Conservation (phyloP, 2,329 filamentous ascomycete species). For the Tetracladium maxilliforme region DNA sequence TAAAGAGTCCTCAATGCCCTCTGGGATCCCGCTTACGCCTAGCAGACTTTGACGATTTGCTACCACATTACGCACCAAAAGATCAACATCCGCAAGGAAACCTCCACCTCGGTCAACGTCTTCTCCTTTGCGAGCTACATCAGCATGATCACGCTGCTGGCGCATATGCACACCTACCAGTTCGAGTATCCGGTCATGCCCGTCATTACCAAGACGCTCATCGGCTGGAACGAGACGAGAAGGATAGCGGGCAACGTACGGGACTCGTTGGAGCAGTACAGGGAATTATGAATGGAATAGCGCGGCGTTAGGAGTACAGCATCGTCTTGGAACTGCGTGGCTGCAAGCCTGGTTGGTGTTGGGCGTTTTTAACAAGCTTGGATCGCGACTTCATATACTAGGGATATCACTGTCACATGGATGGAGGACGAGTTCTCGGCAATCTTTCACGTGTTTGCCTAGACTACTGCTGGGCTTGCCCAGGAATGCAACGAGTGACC, state of each 20-base stretch:
- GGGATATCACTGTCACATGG: no score
- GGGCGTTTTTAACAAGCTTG: no score
- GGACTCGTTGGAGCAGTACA: no score
- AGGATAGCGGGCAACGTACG: slow-evolving; percentile 11
- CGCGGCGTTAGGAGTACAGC: no score
- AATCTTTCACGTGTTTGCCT: no score
- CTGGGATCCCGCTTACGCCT: not conserved
- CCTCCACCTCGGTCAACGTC: slow-evolving; percentile 60
- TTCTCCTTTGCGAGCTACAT: slow-evolving; percentile 66
- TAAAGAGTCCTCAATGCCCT: slow-evolving; percentile 1
- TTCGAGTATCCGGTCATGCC: slow-evolving; percentile 49
- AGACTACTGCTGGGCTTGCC: no score
- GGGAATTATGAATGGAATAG: no score
- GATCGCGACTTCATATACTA: no score
- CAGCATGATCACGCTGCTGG: slow-evolving; percentile 55
- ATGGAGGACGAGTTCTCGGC: no score
- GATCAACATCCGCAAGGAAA: slow-evolving; percentile 68
- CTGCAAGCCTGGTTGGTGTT: no score
- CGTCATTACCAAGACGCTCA: slow-evolving; percentile 31
- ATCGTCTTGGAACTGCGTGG: no score
- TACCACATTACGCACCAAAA: slow-evolving; percentile 69
- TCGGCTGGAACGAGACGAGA: slow-evolving; percentile 16
- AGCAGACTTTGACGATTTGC: slow-evolving; percentile 54
- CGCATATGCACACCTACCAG: slow-evolving; percentile 57
- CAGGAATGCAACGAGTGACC: no score